Evolutionary conservation across 2,329 filamentous ascomycete species (phyloP), one percentile per base, ranked within the genome.

Genomic region (Penicillium sp.): DNA sequence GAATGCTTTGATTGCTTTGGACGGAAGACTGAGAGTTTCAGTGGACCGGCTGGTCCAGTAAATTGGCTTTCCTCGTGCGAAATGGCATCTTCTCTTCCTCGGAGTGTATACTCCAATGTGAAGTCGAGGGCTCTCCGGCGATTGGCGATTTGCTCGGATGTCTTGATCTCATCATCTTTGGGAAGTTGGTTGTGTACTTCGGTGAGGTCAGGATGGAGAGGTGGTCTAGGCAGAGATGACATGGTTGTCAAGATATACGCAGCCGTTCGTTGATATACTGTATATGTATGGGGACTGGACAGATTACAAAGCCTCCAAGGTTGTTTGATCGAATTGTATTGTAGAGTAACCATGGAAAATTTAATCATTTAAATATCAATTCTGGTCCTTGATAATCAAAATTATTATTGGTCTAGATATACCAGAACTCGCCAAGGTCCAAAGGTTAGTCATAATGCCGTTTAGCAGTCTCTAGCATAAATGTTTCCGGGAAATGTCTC

Each of bases 11-110:
- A 5, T 22, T 42, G 31, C 26, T 47, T 48, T 25, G 44, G 26
- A 26, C 51, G 51, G 26, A 53, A 53, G 7, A 53, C 44, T 20
- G 51, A 48, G 6, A 26, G 26, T 33, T 37, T 47, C 4, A 53
- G 25, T 11, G 35, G 33, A 8, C 44, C 26, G n/a, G 51, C 35
- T 47, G 44, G 44, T 8, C 51, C 51, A 8, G 18, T 18, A 8
- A 53, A 27, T 18, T 42, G 25, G 20, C 11, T 37, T 26, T 53
- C 44, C 14, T 53, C 44, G 44, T 53, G 51, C 14, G 25, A 23
- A 9, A 53, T 42, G 9, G 18, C 23, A 31, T 43, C 4, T 25
- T 53, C 44, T 48, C 33, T 29, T 7, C 51, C 51, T 18, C 26
- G 43, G 11, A 53, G 31, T 11, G 25, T n/a, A 14, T 53, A 15